These are phyloP conservation scores for Inga leiocalycina DNA, from an alignment of 306 rosid genomes.

Conservation along the genomic window DNA sequence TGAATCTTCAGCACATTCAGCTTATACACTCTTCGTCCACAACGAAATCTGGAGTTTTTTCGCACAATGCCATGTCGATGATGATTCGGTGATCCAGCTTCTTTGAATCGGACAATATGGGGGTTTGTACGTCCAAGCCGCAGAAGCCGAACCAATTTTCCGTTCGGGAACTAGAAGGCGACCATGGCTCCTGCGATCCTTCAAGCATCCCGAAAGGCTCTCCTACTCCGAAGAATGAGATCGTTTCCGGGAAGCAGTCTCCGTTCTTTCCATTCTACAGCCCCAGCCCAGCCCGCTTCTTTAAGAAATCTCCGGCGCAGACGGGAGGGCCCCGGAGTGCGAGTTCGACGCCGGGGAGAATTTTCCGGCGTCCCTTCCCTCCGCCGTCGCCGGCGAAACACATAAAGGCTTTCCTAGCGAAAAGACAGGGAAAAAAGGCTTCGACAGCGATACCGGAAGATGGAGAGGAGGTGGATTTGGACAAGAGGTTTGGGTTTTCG, in stretches of 20 bases:
- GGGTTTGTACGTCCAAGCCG: constrained; percentile 90
- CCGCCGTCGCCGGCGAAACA: constrained; percentile 99
- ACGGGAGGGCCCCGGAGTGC: constrained; percentile 54
- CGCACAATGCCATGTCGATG: constrained; percentile 35
- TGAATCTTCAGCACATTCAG: constrained; percentile 34
- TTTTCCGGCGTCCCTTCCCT: constrained; percentile 86
- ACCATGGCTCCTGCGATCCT: constrained; percentile 36
- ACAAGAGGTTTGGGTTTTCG: constrained; percentile 94
- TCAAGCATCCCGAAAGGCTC: constrained; percentile 59
- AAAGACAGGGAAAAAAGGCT: constrained; percentile 79
- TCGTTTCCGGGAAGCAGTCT: constrained; percentile 53
- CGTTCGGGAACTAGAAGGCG: constrained; percentile 42
- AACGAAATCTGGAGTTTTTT: background rate
- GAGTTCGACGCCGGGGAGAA: constrained; percentile 81
- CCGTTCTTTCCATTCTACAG: constrained; percentile 92
- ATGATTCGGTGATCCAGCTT: constrained; percentile 34
- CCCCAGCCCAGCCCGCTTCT: constrained; percentile 81
- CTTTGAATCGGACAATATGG: constrained; percentile 56
- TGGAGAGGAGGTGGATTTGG: constrained; percentile 73
- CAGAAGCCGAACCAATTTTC: constrained; percentile 73
- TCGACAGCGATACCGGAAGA: constrained; percentile 80
- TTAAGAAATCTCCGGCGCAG: constrained; percentile 66
- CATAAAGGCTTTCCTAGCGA: constrained; percentile 71
- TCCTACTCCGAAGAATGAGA: constrained; percentile 46
- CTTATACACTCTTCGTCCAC: constrained; percentile 14